Conservation (phyloP, 73 alveolate species). For the Symbiodinium natans region DNA sequence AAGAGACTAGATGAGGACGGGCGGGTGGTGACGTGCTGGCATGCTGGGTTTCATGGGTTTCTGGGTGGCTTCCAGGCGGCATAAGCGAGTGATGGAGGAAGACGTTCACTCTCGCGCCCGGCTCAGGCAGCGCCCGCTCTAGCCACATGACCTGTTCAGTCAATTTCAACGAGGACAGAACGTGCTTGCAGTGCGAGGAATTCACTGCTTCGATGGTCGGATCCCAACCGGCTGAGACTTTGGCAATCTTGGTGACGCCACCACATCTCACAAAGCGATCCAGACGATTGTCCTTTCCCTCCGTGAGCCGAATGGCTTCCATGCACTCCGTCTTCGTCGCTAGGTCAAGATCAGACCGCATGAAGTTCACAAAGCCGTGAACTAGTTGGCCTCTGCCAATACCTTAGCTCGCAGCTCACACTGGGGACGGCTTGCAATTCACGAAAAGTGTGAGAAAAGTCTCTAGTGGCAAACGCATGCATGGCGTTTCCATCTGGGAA, state of each 20-base stretch:
- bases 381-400: constrained; percentile 86
- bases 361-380: constrained; percentile 17
- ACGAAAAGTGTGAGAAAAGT: not conserved
- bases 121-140: constrained; percentile 55
- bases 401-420: not conserved
- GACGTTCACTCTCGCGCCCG: constrained; percentile 13
- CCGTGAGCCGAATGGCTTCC: constrained; percentile 65
- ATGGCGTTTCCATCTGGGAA: too few relatives aligned
- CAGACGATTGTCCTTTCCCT: constrained; percentile 26
- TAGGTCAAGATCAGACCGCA: constrained; percentile 66
- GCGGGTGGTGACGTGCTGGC: not conserved
- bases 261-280: constrained; percentile 57
- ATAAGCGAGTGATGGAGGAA: constrained; percentile 21
- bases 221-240: too few relatives aligned
- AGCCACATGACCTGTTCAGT: constrained; percentile 69
- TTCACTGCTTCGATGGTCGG: too few relatives aligned
- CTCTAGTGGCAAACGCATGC: too few relatives aligned
- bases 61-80: not conserved
- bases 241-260: constrained; percentile 39
- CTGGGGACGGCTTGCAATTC: not conserved
- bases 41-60: not conserved
- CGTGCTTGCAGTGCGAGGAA: too few relatives aligned
- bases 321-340: constrained; percentile 47
- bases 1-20: too few relatives aligned
- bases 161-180: not conserved